These are phyloP conservation scores for Mucor velutinosus DNA, from an alignment of 371 early-diverging fungal species.

Conservation along the genomic window DNA sequence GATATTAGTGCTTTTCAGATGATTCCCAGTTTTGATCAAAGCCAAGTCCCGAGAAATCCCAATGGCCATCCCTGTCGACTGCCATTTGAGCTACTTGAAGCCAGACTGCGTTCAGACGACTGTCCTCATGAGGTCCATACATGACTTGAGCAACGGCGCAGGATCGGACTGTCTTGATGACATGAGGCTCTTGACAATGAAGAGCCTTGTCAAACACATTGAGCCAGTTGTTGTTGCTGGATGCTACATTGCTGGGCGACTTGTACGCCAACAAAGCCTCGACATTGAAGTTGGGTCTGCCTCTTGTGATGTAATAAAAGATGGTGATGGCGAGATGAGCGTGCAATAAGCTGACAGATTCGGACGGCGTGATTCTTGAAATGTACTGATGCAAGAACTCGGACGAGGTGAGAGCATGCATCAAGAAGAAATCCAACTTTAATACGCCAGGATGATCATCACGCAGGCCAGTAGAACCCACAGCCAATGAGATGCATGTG, in stretches of 20 bases:
- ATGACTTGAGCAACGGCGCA: slow-evolving; percentile 46
- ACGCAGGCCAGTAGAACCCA: slow-evolving; percentile 38
- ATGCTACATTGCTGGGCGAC: slow-evolving; percentile 1
- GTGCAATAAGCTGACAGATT: slow-evolving; percentile 41
- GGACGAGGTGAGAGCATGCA: slow-evolving; percentile 59
- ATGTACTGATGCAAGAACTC: slow-evolving; percentile 53
- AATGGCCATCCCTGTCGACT: slow-evolving; percentile 36
- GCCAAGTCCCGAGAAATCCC: slow-evolving; percentile 47
- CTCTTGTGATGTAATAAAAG: slow-evolving; percentile 38
- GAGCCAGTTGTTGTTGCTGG: slow-evolving; percentile 49
- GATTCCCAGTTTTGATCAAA: slow-evolving; percentile 39
- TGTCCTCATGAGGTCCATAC: slow-evolving; percentile 31
- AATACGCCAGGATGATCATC: slow-evolving; percentile 24
- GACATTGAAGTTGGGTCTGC: slow-evolving; percentile 45
- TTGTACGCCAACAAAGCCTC: slow-evolving; percentile 38
- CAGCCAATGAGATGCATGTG: slow-evolving; percentile 20
- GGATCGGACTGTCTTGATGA: slow-evolving; percentile 54
- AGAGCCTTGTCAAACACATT: slow-evolving; percentile 46
- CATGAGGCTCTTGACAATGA: slow-evolving; percentile 53
- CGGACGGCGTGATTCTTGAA: slow-evolving; percentile 27
- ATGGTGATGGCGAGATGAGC: slow-evolving; percentile 42
- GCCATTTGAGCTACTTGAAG: slow-evolving; percentile 45
- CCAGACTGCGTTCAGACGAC: slow-evolving; percentile 19
- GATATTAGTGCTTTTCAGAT: background rate
- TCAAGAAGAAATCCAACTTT: slow-evolving; percentile 50